phyloP scores from a whole-genome alignment of 2,329 filamentous ascomycete genomes.

The Grosmannia clavigera region DNA sequence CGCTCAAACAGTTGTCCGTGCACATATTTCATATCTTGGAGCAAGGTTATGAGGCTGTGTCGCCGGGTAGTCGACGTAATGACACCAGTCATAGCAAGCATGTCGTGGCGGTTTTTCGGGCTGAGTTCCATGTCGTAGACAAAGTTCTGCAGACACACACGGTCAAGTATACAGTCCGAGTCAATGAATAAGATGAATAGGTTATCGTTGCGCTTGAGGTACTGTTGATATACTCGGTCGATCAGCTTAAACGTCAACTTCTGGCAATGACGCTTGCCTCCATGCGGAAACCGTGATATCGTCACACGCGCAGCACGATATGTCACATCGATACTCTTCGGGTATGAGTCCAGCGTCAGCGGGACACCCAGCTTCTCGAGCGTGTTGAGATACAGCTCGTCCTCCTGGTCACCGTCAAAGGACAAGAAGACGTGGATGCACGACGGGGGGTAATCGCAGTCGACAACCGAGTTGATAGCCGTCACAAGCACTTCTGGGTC shows the following conservation, averaged over 20 bases:
- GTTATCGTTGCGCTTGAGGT: constrained; percentile 78
- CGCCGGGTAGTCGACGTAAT: constrained; percentile 89
- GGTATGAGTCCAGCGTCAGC: constrained; percentile 62
- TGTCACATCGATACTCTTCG: constrained; percentile 78
- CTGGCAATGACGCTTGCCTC: constrained; percentile 87
- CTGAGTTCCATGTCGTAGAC: constrained; percentile 98
- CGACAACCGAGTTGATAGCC: constrained; percentile 81
- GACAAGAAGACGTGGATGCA: constrained; percentile 94
- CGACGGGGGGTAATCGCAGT: constrained; percentile 83
- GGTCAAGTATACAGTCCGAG: constrained; percentile 89
- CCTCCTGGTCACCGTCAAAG: constrained; percentile 82
- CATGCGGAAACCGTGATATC: constrained; percentile 82
- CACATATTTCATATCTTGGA: constrained; percentile 97
- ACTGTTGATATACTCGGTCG: constrained; percentile 80
- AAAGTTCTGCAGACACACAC: constrained; percentile 88
- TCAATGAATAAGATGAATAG: constrained; percentile 95
- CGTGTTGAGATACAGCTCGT: constrained; percentile 79
- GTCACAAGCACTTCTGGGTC: constrained; percentile 71
- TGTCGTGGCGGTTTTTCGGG: constrained; percentile 79
- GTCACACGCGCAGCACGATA: constrained; percentile 79
- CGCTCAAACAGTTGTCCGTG: constrained; percentile 94
- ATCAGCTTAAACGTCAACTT: constrained; percentile 89
- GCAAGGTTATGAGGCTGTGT: constrained; percentile 76
- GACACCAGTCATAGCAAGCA: constrained; percentile 95
- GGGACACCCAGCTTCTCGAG: constrained; percentile 77